Conservation (phyloP, 1,284 basidiomycete genomes). For the Heterobasidion annosum region DNA sequence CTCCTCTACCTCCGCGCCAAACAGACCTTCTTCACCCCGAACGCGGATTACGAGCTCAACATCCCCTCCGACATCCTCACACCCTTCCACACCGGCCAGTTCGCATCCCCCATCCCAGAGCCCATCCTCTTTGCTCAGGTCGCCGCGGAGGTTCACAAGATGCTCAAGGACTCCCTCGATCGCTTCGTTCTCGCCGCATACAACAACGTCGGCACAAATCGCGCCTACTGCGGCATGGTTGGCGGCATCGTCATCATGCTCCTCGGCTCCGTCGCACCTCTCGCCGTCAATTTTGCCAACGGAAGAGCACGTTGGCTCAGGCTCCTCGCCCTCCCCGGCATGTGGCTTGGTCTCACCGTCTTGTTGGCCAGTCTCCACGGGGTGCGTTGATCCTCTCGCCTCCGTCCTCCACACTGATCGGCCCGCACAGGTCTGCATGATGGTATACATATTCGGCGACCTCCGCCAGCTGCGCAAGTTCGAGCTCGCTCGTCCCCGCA, state of each 20-base stretch:
- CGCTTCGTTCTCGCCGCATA: constrained; percentile 62
- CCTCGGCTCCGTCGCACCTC: constrained; percentile 33
- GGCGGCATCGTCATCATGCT: constrained; percentile 38
- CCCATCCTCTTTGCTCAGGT: constrained; percentile 55
- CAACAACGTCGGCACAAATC: constrained; percentile 66
- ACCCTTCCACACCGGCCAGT: constrained; percentile 42
- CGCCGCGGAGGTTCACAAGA: constrained; percentile 42
- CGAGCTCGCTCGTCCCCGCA: constrained; percentile 58
- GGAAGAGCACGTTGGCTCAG: constrained; percentile 44
- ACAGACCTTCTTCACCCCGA: constrained; percentile 66
- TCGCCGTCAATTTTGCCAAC: constrained; percentile 37
- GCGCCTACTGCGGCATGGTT: constrained; percentile 60
- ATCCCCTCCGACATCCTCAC: constrained; percentile 57
- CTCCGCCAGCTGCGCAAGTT: constrained; percentile 69
- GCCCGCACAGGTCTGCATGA: constrained; percentile 32
- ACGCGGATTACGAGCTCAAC: constrained; percentile 60
- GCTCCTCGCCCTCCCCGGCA: constrained; percentile 51
- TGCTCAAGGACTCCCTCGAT: constrained; percentile 56
- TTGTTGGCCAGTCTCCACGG: constrained; percentile 59
- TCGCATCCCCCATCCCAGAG: constrained; percentile 43
- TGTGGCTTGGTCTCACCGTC: constrained; percentile 62
- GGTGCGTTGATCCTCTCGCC: constrained; percentile 17
- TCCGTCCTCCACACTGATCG: not conserved
- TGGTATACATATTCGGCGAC: constrained; percentile 77
- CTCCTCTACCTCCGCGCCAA: constrained; percentile 70